Percentiles rank a stretch among this genome's conserved stretches.
Conservation (phyloP, 2,329 filamentous ascomycete species). For the Colletotrichum scovillei region DNA sequence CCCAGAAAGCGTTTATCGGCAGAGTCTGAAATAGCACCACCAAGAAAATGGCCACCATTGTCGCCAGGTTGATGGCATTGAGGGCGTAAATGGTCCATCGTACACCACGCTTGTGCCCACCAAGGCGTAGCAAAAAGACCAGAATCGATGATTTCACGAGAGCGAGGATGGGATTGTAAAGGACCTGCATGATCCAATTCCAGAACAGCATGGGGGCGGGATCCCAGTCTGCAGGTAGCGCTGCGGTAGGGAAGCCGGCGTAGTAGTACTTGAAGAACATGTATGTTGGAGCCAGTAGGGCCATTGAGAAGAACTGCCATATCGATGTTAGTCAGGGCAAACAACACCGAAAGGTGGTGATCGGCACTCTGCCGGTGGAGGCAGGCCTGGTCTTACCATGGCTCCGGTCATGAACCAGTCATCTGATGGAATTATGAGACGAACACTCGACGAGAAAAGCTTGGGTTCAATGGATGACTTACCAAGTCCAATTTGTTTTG, state of each 20-base stretch:
- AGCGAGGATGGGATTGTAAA: conserved; percentile 59
- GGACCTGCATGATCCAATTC: conserved; percentile 42
- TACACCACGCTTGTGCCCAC: conserved; percentile 43
- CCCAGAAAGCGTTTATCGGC: conserved; percentile 49
- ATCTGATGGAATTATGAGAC: background rate
- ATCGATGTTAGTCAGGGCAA: background rate
- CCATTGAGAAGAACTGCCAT: conserved; percentile 13
- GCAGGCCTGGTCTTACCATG: conserved; percentile 7
- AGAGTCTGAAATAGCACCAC: conserved; percentile 53
- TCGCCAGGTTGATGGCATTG: conserved; percentile 47
- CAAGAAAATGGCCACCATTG: conserved; percentile 50
- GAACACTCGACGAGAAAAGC: background rate
- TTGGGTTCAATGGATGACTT: background rate
- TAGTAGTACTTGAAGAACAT: conserved; percentile 32
- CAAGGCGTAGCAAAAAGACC: conserved; percentile 46
- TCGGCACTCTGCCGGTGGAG: conserved; percentile 1
- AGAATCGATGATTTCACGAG: conserved; percentile 49
- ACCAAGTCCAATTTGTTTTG: conserved; percentile 21
- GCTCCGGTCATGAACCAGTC: conserved; percentile 27
- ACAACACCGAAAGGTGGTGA: background rate
- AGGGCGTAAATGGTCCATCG: conserved; percentile 42
- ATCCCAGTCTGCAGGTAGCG: conserved; percentile 13
- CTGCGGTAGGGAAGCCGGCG: conserved; percentile 14
- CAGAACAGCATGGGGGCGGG: conserved; percentile 21
- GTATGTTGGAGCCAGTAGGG: conserved; percentile 11